Conservation (phyloP, 202 grass and related monocot genomes). For the Setaria italica region DNA sequence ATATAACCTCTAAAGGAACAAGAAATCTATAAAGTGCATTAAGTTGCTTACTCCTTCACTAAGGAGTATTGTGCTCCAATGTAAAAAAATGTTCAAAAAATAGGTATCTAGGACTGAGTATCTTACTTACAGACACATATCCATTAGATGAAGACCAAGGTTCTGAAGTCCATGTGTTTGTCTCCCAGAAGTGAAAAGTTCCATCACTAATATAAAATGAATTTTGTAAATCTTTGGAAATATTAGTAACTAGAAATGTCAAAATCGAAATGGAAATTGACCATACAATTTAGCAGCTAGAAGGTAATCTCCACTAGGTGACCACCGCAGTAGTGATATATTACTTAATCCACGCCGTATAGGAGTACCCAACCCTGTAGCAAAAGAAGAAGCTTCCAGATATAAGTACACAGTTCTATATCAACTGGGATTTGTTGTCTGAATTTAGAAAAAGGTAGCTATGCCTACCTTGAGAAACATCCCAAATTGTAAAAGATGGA, state of each 20-base stretch:
- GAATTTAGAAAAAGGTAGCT: neutral
- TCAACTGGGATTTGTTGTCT: neutral
- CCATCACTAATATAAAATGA: conserved; percentile 73
- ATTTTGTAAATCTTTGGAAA: conserved; percentile 31
- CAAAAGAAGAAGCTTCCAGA: conserved; percentile 33
- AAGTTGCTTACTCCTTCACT: conserved; percentile 7
- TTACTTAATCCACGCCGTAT: conserved; percentile 84
- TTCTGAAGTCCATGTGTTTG: conserved; percentile 91
- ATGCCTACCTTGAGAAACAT: conserved; percentile 96
- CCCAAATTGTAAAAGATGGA: conserved; percentile 96
- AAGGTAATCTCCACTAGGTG: conserved; percentile 90
- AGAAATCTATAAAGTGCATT: neutral
- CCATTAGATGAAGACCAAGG: conserved; percentile 91
- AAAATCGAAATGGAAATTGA: conserved; percentile 38
- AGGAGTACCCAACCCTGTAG: conserved; percentile 77
- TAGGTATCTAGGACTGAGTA: conserved; percentile 17
- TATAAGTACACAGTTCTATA: conserved; percentile 16
- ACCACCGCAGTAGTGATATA: conserved; percentile 88
- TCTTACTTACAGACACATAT: conserved; percentile 75
- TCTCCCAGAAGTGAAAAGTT: conserved; percentile 95
- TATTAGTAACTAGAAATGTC: conserved; percentile 29
- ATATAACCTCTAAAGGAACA: neutral
- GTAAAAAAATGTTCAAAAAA: conserved; percentile 17
- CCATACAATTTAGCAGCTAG: conserved; percentile 89
- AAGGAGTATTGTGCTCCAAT: neutral